A percentile compares a stretch with the other conserved stretches of the same genome.
These are phyloP conservation scores for Fusarium sp. DNA, from an alignment of 2,329 filamentous ascomycete species.

Conservation along the genomic window DNA sequence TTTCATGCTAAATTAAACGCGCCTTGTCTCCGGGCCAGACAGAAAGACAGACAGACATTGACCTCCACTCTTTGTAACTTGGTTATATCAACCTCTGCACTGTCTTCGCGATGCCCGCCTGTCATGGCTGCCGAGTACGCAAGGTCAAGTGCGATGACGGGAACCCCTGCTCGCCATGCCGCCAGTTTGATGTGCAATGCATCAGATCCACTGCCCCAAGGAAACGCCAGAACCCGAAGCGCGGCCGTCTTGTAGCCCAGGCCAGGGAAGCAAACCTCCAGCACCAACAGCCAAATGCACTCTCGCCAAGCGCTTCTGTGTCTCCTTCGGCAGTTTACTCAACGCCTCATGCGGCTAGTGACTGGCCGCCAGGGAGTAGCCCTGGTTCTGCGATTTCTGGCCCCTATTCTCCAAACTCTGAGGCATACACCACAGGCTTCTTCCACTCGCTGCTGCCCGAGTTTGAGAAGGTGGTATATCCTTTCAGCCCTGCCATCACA, in stretches of 20 bases:
- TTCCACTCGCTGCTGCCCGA: conserved; percentile 28
- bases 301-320: conserved; percentile 30
- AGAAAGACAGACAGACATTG: background rate
- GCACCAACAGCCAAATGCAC: conserved; percentile 18
- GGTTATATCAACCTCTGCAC: background rate
- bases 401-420: conserved; percentile 23
- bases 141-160: conserved; percentile 41
- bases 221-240: conserved; percentile 37
- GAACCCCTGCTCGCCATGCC: conserved; percentile 36
- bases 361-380: conserved; percentile 27
- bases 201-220: conserved; percentile 27
- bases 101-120: conserved; percentile 28
- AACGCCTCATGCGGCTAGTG: conserved; percentile 16
- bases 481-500: conserved; percentile 33
- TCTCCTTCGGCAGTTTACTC: conserved; percentile 26
- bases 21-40: conserved; percentile 14
- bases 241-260: conserved; percentile 35
- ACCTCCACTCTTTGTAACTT: conserved; percentile 15
- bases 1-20: conserved; percentile 18
- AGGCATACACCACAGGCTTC: conserved; percentile 28
- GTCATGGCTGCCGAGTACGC: conserved; percentile 39
- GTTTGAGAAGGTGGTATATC: conserved; percentile 36
- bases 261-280: conserved; percentile 29
- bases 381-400: conserved; percentile 22
- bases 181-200: conserved; percentile 35